These are phyloP conservation scores for Mycena capillaripes DNA, from an alignment of 768 basidiomycete species.

Conservation along the genomic window DNA sequence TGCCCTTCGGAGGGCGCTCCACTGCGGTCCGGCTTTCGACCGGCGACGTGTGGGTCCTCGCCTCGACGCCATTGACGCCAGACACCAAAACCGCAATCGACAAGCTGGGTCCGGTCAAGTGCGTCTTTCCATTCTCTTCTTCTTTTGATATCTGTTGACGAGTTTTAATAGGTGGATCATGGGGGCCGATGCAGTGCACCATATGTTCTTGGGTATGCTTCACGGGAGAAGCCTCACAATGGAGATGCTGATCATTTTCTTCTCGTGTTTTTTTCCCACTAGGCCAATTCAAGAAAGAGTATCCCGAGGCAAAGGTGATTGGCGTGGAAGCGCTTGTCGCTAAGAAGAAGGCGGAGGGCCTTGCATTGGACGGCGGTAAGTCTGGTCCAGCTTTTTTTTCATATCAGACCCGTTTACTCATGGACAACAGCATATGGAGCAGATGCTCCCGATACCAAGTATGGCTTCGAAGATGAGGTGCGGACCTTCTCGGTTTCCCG, in stretches of 20 bases:
- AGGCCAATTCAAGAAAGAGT: constrained; percentile 79
- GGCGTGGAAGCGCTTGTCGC: constrained; percentile 70
- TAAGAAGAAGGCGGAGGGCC: constrained; percentile 64
- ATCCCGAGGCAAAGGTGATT: constrained; percentile 78
- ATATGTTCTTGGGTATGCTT: constrained; percentile 66
- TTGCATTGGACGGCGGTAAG: constrained; percentile 76
- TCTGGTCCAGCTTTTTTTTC: constrained; percentile 8
- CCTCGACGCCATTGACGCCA: constrained; percentile 78
- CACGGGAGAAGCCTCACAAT: not conserved
- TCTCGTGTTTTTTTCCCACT: not conserved
- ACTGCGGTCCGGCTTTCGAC: constrained; percentile 81
- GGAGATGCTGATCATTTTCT: not conserved
- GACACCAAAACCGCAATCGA: constrained; percentile 75
- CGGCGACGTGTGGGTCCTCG: constrained; percentile 86
- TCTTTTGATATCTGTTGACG: constrained; percentile 16
- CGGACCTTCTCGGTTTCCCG: not conserved
- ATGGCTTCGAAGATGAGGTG: constrained; percentile 84
- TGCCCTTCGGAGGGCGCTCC: constrained; percentile 87
- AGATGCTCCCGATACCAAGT: constrained; percentile 73
- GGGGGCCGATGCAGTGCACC: constrained; percentile 69
- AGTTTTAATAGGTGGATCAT: constrained; percentile 64
- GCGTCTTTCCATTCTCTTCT: constrained; percentile 31
- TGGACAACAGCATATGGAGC: constrained; percentile 64
- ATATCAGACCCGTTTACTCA: not conserved
- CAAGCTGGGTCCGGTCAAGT: constrained; percentile 80